phyloP scores from a whole-genome alignment of 2,329 filamentous ascomycete genomes.

The Drechslerella coelobrocha region DNA sequence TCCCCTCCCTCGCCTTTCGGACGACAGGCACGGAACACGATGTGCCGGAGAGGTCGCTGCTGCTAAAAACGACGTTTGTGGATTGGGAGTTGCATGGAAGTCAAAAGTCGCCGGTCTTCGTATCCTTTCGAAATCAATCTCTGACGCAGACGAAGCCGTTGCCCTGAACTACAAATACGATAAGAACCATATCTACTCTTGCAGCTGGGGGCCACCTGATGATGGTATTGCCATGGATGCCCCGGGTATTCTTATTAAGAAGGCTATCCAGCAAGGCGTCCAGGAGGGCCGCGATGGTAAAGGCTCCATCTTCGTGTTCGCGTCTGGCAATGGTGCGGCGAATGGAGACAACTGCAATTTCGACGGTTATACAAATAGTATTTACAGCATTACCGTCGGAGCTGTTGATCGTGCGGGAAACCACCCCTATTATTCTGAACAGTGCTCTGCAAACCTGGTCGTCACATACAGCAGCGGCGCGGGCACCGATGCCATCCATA shows the following conservation, averaged over 20 bases:
- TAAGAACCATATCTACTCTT: conserved; percentile 95
- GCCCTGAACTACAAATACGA: conserved; percentile 92
- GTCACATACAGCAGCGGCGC: conserved; percentile 95
- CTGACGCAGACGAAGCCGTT: conserved; percentile 87
- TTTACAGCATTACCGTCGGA: conserved; percentile 96
- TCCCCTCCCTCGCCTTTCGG: conserved; percentile 79
- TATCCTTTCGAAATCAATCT: conserved; percentile 88
- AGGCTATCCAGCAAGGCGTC: conserved; percentile 88
- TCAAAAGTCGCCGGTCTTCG: conserved; percentile 85
- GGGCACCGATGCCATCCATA: conserved; percentile 82
- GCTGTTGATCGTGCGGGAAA: conserved; percentile 84
- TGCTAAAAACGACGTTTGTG: conserved; percentile 89
- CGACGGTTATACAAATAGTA: conserved; percentile 98
- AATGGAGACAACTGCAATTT: conserved; percentile 98
- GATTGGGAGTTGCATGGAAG: conserved; percentile 93
- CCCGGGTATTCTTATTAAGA: conserved; percentile 83
- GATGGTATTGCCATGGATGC: conserved; percentile 94
- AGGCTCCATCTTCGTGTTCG: conserved; percentile 95
- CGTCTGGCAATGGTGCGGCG: conserved; percentile 88
- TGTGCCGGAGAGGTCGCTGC: conserved; percentile 95
- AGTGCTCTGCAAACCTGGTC: conserved; percentile 91
- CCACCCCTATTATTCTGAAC: conserved; percentile 96
- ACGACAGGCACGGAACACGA: conserved; percentile 89
- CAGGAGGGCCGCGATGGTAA: conserved; percentile 83
- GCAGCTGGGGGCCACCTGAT: conserved; percentile 96